Base-by-base conservation (phyloP, 495 filamentous ascomycete species). In the Apiosordaria backusii region DNA sequence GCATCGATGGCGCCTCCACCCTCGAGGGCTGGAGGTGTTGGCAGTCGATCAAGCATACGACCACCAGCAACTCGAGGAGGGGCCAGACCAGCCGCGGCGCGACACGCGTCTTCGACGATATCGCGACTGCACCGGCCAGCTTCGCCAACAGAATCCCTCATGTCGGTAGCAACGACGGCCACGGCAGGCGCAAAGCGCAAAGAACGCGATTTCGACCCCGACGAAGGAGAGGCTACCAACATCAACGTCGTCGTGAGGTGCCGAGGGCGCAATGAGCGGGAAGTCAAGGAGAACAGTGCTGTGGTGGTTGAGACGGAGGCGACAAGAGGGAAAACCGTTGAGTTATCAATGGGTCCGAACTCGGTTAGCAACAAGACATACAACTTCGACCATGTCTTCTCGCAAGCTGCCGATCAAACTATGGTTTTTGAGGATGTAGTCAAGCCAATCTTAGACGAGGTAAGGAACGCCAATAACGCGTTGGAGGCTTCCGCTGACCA, bases 191-290 rank as follows among this genome's bases (percentile, higher is more conserved):
- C 77, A 16, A 93, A 95, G 80, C 83, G 92, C 66, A 95, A 95
- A 72, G 89, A 93, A 70, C 84, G 91, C 71, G 92, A 96, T 52
- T 93, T 86, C 72, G 92, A 96, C 62, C 75, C 87, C 57, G 86
- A 89, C 60, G 83, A 83, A 24, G 85, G 85, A 45, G 87, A 92
- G 65, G 92, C 96, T 75, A 97, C 95, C 2, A 98, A 96, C 77
- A 99, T 99, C 75, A 92, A 96, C 77, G 95, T 98, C 50, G 93
- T 97, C 4, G 95, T 99, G 27, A 85, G 95, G 66, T 99, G 95
- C 79, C 86, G 95, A 53, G 96, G 94, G 1, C 89, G 95, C 50
- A 97, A 90, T 71, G 91, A 97, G 60, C 88, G 95, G 52, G 95
- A 99, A 75, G 87, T 97, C 29, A 81, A 87, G 60, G 95, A 98